Conservation (phyloP, 768 basidiomycete genomes). For the Suillus discolor region DNA sequence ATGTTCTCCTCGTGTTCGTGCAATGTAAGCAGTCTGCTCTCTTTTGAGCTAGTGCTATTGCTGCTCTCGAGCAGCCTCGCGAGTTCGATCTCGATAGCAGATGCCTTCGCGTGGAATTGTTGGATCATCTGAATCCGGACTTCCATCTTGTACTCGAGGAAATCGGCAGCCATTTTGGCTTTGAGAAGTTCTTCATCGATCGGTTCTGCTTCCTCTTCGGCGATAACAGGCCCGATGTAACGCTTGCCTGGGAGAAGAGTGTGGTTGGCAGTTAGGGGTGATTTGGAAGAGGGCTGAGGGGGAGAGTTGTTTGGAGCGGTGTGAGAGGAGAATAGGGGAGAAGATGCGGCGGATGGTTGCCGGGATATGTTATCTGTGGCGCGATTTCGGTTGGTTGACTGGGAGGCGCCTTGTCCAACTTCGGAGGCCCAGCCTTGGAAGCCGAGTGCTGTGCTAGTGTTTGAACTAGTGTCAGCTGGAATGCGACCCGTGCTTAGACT, state of each 20-base stretch:
- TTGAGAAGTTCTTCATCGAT: slow-evolving; percentile 29
- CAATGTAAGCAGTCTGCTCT: slow-evolving; percentile 29
- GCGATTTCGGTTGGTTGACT: slow-evolving; percentile 24
- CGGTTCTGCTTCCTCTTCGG: slow-evolving; percentile 31
- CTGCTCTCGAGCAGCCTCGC: slow-evolving; percentile 27
- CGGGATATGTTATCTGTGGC: slow-evolving; percentile 33
- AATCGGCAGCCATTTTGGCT: slow-evolving; percentile 36
- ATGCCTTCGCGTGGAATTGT: slow-evolving; percentile 33
- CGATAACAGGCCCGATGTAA: slow-evolving; percentile 33
- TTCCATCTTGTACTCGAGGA: slow-evolving; percentile 31
- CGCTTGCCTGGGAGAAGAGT: slow-evolving; percentile 29
- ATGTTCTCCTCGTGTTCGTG: slow-evolving; percentile 35
- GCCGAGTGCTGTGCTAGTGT: slow-evolving; percentile 15
- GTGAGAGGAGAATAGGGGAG: slow-evolving; percentile 20
- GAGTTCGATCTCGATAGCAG: slow-evolving; percentile 32
- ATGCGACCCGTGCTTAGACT: slow-evolving; percentile 26
- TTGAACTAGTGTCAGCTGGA: slow-evolving; percentile 15
- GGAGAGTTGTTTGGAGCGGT: slow-evolving; percentile 32
- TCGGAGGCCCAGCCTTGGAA: slow-evolving; percentile 37
- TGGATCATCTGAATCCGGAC: slow-evolving; percentile 38
- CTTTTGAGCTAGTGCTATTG: slow-evolving; percentile 31
- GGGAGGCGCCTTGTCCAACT: slow-evolving; percentile 15
- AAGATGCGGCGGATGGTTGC: slow-evolving; percentile 19
- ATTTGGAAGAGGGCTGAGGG: slow-evolving; percentile 23
- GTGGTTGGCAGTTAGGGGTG: slow-evolving; percentile 25